Percentiles rank a stretch among this genome's conserved stretches.
phyloP scores from a whole-genome alignment of 177 flowering plant species.

The Telopea speciosissima region DNA sequence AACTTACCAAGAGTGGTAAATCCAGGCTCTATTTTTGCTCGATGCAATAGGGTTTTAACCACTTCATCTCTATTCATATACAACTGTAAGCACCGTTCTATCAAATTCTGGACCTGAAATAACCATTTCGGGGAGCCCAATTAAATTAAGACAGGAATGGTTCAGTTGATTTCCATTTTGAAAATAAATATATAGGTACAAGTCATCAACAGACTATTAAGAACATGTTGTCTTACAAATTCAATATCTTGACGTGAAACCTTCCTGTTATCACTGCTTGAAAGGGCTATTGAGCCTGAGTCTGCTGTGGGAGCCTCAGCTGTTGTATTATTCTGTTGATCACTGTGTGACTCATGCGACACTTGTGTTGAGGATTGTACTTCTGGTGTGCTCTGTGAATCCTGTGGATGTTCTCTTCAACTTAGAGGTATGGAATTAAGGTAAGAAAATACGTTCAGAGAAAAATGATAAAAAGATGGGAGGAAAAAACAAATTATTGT shows the following conservation, averaged over 20 bases:
- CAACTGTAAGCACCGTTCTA: conserved; percentile 85
- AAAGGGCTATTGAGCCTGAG: conserved; percentile 63
- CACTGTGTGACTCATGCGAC: conserved; percentile 70
- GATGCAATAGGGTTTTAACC: conserved; percentile 75
- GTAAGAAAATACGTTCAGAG: neutral
- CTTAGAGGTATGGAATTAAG: neutral
- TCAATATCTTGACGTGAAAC: conserved; percentile 93
- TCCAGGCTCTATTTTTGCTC: conserved; percentile 92
- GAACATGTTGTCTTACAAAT: conserved; percentile 49
- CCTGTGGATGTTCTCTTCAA: conserved; percentile 23
- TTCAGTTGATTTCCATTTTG: neutral
- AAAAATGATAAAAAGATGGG: neutral
- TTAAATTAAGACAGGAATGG: neutral
- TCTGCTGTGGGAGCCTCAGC: conserved; percentile 59
- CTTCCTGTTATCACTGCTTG: conserved; percentile 71
- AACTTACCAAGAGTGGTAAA: conserved; percentile 83
- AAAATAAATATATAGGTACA: neutral
- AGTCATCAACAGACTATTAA: neutral
- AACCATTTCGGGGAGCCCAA: conserved; percentile 2
- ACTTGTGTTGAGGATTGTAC: conserved; percentile 46
- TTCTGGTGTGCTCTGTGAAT: conserved; percentile 45
- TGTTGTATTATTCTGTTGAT: conserved; percentile 49
- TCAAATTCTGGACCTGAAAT: conserved; percentile 85
- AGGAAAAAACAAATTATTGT: neutral
- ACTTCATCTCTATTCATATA: conserved; percentile 95